Evolutionary conservation across 441 rosid genomes (phyloP).

Genomic region (Croton laevigatus): DNA sequence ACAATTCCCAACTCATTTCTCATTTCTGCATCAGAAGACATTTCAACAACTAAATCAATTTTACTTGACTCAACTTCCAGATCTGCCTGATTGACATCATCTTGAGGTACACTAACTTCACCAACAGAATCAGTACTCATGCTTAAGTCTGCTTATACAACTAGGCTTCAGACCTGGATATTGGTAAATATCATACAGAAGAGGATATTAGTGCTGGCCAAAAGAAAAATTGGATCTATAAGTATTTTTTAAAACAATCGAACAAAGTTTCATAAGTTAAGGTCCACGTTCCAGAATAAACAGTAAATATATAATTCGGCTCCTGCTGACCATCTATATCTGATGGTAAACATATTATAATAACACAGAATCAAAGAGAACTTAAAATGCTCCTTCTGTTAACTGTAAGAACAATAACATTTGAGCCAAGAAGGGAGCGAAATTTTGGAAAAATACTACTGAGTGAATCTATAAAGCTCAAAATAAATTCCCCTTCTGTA

Average conservation of each 20-base stretch:
- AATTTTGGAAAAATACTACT: neutral
- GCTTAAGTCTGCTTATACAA: slow-evolving; percentile 13
- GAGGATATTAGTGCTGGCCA: neutral
- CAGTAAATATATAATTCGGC: neutral
- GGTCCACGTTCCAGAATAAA: neutral
- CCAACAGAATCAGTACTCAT: slow-evolving; percentile 45
- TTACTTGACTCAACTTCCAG: slow-evolving; percentile 54
- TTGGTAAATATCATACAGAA: slow-evolving; percentile 2
- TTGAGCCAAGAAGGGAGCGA: neutral
- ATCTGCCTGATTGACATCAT: slow-evolving; percentile 45
- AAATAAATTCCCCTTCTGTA: too few species aligned
- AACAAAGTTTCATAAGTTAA: neutral
- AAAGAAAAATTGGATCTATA: neutral
- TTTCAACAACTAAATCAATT: slow-evolving; percentile 43
- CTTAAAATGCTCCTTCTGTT: neutral
- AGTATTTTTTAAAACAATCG: neutral
- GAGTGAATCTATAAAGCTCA: neutral
- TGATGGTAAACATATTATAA: neutral
- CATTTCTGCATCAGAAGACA: slow-evolving; percentile 41
- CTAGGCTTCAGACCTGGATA: slow-evolving; percentile 26
- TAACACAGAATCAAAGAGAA: neutral
- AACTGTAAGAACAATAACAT: neutral
- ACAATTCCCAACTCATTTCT: slow-evolving; percentile 39
- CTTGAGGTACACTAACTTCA: slow-evolving; percentile 38
- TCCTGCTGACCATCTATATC: neutral